A percentile compares a stretch with the other conserved stretches of the same genome.
These are phyloP conservation scores for Prototheca wickerhamii DNA, from an alignment of 163 green algal genomes.

Conservation along the genomic window DNA sequence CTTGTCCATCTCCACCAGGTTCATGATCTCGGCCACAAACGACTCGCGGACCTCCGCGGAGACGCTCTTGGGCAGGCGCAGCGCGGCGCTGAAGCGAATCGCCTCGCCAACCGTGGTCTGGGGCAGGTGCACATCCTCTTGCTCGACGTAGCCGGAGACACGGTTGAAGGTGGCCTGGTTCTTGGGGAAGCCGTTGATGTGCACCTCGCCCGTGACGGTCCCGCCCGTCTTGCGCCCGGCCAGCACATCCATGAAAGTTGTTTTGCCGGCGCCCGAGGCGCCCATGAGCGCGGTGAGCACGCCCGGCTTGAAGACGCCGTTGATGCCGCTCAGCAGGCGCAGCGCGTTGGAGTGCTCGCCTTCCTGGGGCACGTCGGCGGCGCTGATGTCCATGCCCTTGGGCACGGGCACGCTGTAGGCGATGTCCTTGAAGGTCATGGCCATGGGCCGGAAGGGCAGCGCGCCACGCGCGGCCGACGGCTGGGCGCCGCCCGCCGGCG, in stretches of 20 bases:
- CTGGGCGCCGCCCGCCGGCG: no score
- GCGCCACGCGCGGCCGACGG: neutral
- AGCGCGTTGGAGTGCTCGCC: conserved; percentile 31
- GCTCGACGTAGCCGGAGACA: conserved; percentile 58
- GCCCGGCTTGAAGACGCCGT: conserved; percentile 52
- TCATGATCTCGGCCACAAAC: conserved; percentile 46
- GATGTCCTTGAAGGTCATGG: conserved; percentile 41
- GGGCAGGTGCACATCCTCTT: conserved; percentile 47
- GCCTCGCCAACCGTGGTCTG: conserved; percentile 56
- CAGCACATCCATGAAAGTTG: conserved; percentile 67
- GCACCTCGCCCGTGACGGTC: conserved; percentile 36
- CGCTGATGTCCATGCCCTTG: conserved; percentile 9
- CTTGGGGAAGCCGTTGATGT: conserved; percentile 54
- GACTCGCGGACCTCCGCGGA: conserved; percentile 7
- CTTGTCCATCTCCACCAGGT: conserved; percentile 41
- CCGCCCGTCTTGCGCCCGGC: conserved; percentile 57
- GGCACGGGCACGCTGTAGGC: conserved; percentile 43
- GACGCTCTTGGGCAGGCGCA: conserved; percentile 37
- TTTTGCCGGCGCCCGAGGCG: conserved; percentile 64
- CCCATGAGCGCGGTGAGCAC: conserved; percentile 70
- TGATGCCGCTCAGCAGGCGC: conserved; percentile 59
- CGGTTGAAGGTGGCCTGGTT: conserved; percentile 48
- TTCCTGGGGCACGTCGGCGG: conserved; percentile 6
- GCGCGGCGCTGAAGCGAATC: conserved; percentile 44
- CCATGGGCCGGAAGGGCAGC: conserved; percentile 35